Base-by-base conservation (phyloP, 306 rosid species). In the Inga oerstediana region DNA sequence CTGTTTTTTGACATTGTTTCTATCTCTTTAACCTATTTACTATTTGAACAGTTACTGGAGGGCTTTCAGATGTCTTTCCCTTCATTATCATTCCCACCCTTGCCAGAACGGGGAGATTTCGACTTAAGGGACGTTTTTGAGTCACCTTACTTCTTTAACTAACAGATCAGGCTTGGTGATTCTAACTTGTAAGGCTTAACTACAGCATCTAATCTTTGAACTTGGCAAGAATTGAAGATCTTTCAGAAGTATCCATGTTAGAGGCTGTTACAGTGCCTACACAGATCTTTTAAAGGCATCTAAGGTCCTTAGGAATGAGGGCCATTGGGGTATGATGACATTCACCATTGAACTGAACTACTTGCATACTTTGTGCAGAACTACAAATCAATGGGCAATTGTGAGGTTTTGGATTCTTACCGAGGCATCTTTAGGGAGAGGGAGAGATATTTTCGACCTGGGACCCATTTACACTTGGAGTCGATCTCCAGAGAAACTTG, bases 61-160 rank as follows among this genome's bases (percentile, higher is more conserved):
- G 69, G 90, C 89, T 96, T 96, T 82, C 80, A 96, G 83, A 83
- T 67, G 45, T 89, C 98, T 72, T 96, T 93, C 86, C 97, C 99
- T 41, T 32, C 79, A 51, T 77, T 92, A 73, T 39, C 52, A 13
- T 96, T 96, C 78, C 99, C 99, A 8, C 82, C 92, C 17, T 89
- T 96, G 87, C 99, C 99, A 10, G 97, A 96, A 65, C 88, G 97
- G 4, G 99, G 99, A 27, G 91, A 93, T 83, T 90, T 96, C 39
- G 89, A 93, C 68, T 81, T 96, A 8, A 79, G 67, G 62, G 94
- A 93, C 2, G 99, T 96, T 76, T 82, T 93, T 80, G 89, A 90
- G 77, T 93, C 99, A 3, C 90, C 99, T 51, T 96, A 96, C 88
- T 96, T 96, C 90, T 96, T 96, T 85, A 93, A 96, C 92, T 96